A percentile compares a stretch with the other conserved stretches of the same genome.
Evolutionary conservation across 805 yeast species (phyloP).

Genomic region (Candida tibetensis): DNA sequence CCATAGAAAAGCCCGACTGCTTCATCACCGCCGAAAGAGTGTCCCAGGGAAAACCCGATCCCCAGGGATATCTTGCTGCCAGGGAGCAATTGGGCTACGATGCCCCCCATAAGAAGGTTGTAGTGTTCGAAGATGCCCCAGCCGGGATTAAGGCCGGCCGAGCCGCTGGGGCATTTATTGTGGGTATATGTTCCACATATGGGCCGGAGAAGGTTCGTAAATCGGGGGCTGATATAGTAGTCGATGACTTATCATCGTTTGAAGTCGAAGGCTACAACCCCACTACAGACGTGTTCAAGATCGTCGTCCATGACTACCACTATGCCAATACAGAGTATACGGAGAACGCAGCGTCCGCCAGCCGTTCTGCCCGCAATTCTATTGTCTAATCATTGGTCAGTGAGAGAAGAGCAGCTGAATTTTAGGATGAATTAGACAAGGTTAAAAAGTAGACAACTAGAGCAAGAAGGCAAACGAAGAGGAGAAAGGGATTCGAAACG

Average conservation of each 20-base stretch:
- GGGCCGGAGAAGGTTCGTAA: conserved; percentile 62
- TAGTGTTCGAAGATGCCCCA: conserved; percentile 86
- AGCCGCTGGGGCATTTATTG: conserved; percentile 76
- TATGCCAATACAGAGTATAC: conserved; percentile 31
- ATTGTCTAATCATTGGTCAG: neutral
- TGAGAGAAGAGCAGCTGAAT: too few relatives aligned
- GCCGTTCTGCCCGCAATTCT: conserved; percentile 1
- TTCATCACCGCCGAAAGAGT: conserved; percentile 84
- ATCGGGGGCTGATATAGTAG: conserved; percentile 80
- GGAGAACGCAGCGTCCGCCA: conserved; percentile 2
- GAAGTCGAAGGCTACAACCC: conserved; percentile 51
- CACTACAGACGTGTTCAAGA: conserved; percentile 36
- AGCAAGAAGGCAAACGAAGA: too few relatives aligned
- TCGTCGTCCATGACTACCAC: conserved; percentile 38
- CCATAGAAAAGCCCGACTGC: conserved; percentile 59
- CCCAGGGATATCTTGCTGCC: conserved; percentile 73
- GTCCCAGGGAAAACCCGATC: conserved; percentile 78
- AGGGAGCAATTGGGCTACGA: conserved; percentile 44
- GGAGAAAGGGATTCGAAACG: too few relatives aligned
- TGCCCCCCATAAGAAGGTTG: conserved; percentile 36
- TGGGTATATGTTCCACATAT: conserved; percentile 82
- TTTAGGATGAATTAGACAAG: too few relatives aligned
- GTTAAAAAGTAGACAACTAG: too few relatives aligned
- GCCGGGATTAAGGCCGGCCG: conserved; percentile 84
- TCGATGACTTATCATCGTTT: conserved; percentile 65